These are phyloP conservation scores for Coriaria nepalensis DNA, from an alignment of 306 rosid species.

Conservation along the genomic window DNA sequence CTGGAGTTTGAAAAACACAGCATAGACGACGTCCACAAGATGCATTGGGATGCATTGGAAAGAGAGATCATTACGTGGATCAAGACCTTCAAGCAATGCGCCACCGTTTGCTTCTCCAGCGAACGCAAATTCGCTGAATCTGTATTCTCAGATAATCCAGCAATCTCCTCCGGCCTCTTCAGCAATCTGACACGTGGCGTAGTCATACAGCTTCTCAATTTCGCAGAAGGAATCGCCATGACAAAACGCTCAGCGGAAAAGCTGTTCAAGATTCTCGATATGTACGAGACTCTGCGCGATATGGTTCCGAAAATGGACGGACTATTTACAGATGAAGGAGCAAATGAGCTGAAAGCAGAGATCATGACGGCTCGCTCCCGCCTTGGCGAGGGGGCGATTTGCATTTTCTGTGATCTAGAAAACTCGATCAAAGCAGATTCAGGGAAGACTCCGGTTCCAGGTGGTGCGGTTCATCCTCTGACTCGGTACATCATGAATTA, in stretches of 20 bases:
- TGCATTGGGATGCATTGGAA: slow-evolving; percentile 39
- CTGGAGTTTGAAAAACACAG: slow-evolving; percentile 37
- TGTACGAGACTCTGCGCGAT: slow-evolving; percentile 45
- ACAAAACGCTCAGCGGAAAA: slow-evolving; percentile 47
- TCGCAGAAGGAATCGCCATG: slow-evolving; percentile 43
- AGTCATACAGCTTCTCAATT: slow-evolving; percentile 38
- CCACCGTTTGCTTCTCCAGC: slow-evolving; percentile 21
- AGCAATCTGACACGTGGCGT: slow-evolving; percentile 30
- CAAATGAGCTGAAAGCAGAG: slow-evolving; percentile 29
- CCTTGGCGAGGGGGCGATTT: slow-evolving; percentile 36
- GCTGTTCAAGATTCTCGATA: slow-evolving; percentile 49
- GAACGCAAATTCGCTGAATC: slow-evolving; percentile 27
- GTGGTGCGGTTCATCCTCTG: slow-evolving; percentile 70
- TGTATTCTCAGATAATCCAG: slow-evolving; percentile 13
- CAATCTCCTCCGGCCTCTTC: slow-evolving; percentile 17
- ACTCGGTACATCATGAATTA: slow-evolving; percentile 81
- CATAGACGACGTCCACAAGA: slow-evolving; percentile 48
- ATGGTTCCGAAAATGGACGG: slow-evolving; percentile 14
- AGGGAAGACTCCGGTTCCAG: slow-evolving; percentile 47
- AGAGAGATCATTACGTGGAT: slow-evolving; percentile 42
- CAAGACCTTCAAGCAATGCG: slow-evolving; percentile 24
- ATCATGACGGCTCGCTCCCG: slow-evolving; percentile 18
- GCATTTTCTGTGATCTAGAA: slow-evolving; percentile 50
- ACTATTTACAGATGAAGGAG: slow-evolving; percentile 22
- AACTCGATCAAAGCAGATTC: slow-evolving; percentile 51